Evolutionary conservation across 1,139 yeast genomes (phyloP).

Genomic region (Blastobotrys capitulatus): DNA sequence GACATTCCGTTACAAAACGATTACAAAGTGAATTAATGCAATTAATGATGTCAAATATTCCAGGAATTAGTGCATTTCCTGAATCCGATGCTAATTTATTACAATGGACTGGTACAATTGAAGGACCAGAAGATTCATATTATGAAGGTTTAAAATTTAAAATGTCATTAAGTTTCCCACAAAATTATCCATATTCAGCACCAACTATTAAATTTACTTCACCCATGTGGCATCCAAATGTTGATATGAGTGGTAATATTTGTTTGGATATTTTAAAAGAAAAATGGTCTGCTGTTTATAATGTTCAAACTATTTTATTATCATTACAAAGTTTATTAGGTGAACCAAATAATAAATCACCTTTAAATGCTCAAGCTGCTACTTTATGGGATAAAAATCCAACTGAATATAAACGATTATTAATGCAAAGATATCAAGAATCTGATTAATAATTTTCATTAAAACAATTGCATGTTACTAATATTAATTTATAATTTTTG

Average conservation of each 20-base stretch:
- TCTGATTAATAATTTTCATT: slow-evolving; percentile 6
- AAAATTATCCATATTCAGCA: slow-evolving; percentile 56
- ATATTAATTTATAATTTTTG: too few species aligned
- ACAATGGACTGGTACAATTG: slow-evolving; percentile 57
- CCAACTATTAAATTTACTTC: slow-evolving; percentile 56
- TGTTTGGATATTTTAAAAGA: slow-evolving; percentile 51
- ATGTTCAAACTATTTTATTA: slow-evolving; percentile 53
- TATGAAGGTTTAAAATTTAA: slow-evolving; percentile 53
- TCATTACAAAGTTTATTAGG: slow-evolving; percentile 54
- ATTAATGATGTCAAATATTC: slow-evolving; percentile 44
- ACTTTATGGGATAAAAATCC: slow-evolving; percentile 43
- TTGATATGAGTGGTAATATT: slow-evolving; percentile 59
- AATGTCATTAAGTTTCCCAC: slow-evolving; percentile 50
- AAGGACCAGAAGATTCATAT: slow-evolving; percentile 58
- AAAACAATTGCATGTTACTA: too few species aligned
- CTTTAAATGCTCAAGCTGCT: slow-evolving; percentile 49
- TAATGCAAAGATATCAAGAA: slow-evolving; percentile 43
- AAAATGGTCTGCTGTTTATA: slow-evolving; percentile 68
- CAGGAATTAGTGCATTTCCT: slow-evolving; percentile 51
- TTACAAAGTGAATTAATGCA: slow-evolving; percentile 48
- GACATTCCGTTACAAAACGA: slow-evolving; percentile 43
- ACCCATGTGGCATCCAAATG: slow-evolving; percentile 71
- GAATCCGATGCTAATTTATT: slow-evolving; percentile 47
- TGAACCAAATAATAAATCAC: slow-evolving; percentile 50
- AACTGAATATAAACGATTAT: slow-evolving; percentile 41